Evolutionary conservation across 1,139 yeast genomes (phyloP), one percentile per base, ranked within the genome.

Genomic region (Lodderomyces beijingensis): DNA sequence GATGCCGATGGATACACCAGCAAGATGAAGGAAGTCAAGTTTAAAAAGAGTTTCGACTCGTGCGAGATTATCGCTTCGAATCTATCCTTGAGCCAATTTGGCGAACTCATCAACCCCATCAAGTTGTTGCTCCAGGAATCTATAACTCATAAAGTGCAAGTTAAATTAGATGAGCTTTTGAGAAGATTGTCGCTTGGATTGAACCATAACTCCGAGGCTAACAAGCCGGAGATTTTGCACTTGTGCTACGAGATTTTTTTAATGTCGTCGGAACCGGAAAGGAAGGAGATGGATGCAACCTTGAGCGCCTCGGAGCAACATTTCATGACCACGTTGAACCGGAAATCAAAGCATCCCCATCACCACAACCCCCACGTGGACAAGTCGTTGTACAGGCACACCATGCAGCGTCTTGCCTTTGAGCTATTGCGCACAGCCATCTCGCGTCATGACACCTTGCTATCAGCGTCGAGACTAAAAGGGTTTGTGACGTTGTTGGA

Each of bases 1-100:
- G 98, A 91, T 45, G 89, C 93, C 11, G 96, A 88, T 42, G 96
- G 89, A 17, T 91, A 91, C 50, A 77, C 75, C 33, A 80, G 87
- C 32, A 80, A 80, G 41, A 85, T 88, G 80, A 86, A 84, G 48
- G 98, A 91, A 63, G 93, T 91, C 26, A 88, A 86, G 50, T 81
- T 79, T 46, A 86, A 86, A 50, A 88, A 86, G 58, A 83, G 96
- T 65, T 84, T 66, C 52, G 97, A 91, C 46, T 79, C 94, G 5
- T 93, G 82, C 25, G 95, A 89, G 55, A 62, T 88, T 14, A 51
- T 89, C 30, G 74, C 95, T 0, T 57, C 77, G 5, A 77, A 79
- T 48, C 73, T 89, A 27, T 62, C 74, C n/a, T 62, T 89, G 40
- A 55, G 67, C 4, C 59, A 65, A 29, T 85, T 89, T 52, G 65